These are phyloP conservation scores for Thraustochytrium striatum DNA, from an alignment of 352 stramenopile genomes.

Conservation along the genomic window DNA sequence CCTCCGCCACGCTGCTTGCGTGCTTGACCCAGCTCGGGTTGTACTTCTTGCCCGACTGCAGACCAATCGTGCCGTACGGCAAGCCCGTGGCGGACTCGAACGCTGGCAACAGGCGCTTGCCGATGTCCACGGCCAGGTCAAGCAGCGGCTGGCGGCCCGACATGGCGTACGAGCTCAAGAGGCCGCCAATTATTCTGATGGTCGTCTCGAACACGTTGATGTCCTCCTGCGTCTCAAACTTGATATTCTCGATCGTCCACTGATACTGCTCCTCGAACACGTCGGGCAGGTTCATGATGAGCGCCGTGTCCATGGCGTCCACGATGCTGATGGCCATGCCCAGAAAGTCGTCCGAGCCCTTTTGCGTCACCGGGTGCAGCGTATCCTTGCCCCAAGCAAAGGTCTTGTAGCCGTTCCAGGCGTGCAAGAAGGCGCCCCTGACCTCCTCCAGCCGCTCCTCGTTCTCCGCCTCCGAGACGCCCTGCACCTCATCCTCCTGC, in stretches of 20 bases:
- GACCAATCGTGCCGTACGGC: slow-evolving; percentile 81
- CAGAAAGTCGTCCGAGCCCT: slow-evolving; percentile 66
- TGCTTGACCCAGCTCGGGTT: slow-evolving; percentile 57
- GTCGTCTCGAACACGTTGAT: slow-evolving; percentile 96
- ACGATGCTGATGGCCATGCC: slow-evolving; percentile 74
- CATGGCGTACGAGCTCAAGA: slow-evolving; percentile 90
- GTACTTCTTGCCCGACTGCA: slow-evolving; percentile 58
- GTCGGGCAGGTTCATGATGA: slow-evolving; percentile 79
- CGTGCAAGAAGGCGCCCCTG: slow-evolving; percentile 53
- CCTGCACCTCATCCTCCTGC: too few species aligned
- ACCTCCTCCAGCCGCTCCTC: slow-evolving; percentile 43
- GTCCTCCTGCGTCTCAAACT: slow-evolving; percentile 57
- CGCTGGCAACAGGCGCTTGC: slow-evolving; percentile 71
- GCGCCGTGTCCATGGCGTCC: slow-evolving; percentile 87
- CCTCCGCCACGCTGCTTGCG: slow-evolving; percentile 63
- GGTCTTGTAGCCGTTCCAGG: slow-evolving; percentile 82
- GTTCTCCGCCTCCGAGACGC: too few species aligned
- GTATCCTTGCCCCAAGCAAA: slow-evolving; percentile 92
- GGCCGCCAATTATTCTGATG: slow-evolving; percentile 91
- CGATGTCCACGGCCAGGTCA: slow-evolving; percentile 84
- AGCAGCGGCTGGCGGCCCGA: slow-evolving; percentile 56
- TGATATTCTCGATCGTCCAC: slow-evolving; percentile 24
- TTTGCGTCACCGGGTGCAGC: slow-evolving; percentile 71
- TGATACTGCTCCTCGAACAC: slow-evolving; percentile 40
- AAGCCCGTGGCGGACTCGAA: slow-evolving; percentile 84